Evolutionary conservation across 2,329 filamentous ascomycete species (phyloP).

Genomic region (Paecilomyces fulvus): DNA sequence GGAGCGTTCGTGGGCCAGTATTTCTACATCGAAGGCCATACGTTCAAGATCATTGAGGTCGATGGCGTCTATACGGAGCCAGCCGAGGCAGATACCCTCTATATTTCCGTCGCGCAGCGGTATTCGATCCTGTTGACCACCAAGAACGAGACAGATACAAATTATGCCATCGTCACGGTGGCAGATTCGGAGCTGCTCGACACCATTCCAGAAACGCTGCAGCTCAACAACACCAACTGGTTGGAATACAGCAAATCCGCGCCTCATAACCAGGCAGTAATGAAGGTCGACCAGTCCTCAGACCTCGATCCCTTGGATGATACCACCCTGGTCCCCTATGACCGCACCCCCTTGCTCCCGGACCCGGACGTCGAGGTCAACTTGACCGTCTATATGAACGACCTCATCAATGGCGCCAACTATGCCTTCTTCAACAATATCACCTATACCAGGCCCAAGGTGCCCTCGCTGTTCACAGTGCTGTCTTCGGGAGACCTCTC

Average conservation of each 20-base stretch:
- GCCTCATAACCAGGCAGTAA: constrained; percentile 15
- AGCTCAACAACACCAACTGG: constrained; percentile 46
- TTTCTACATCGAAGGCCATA: constrained; percentile 43
- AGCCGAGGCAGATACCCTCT: constrained; percentile 53
- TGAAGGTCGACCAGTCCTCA: constrained; percentile 14
- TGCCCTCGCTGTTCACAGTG: constrained; percentile 68
- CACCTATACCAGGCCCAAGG: constrained; percentile 63
- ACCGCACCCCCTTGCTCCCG: constrained; percentile 52
- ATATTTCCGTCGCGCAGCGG: constrained; percentile 60
- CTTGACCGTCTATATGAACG: constrained; percentile 62
- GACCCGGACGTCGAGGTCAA: constrained; percentile 47
- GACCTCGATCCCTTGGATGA: constrained; percentile 66
- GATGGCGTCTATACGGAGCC: constrained; percentile 62
- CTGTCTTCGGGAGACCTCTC: constrained; percentile 50
- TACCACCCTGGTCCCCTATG: constrained; percentile 59
- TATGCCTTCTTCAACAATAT: constrained; percentile 71
- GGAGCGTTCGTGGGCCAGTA: constrained; percentile 56
- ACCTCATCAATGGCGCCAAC: constrained; percentile 57
- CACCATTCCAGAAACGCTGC: constrained; percentile 23
- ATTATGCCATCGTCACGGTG: constrained; percentile 59
- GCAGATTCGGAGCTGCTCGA: constrained; percentile 17
- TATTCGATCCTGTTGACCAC: constrained; percentile 49
- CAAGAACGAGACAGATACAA: constrained; percentile 51
- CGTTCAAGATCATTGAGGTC: constrained; percentile 62
- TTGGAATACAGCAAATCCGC: constrained; percentile 54